Evolutionary conservation across 2,329 filamentous ascomycete species (phyloP), one percentile per base, ranked within the genome.

Genomic region (Periconia sp.): DNA sequence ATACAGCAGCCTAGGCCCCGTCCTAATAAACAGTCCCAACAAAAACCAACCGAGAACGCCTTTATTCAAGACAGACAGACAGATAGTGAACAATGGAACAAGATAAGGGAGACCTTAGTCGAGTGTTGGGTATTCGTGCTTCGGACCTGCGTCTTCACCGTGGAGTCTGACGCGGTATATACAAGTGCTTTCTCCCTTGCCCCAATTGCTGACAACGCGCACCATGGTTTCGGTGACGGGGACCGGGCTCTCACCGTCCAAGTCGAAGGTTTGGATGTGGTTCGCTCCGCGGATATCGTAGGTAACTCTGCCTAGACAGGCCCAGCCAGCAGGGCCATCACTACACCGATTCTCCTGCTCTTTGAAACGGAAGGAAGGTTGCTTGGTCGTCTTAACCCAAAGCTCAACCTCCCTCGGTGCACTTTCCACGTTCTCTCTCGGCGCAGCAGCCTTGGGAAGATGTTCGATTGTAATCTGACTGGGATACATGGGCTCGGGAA

Each of bases 121-220:
- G n/a, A n/a, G n/a, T n/a, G n/a, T n/a, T n/a, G n/a, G n/a, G 16
- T 37, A 37, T 6, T 37, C 24, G 24, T 37, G 24, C n/a, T 23
- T 19, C 12, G 26, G 26, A 3, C 18, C 36, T 17, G 29, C 53
- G 23, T 58, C 53, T 11, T 65, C 53, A 21, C 75, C 76, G 25
- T 73, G 70, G 40, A 78, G 57, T 16, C 74, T 61, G 21, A 77
- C 48, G 10, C 75, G 67, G 50, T 78, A 78, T 23, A 78, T 37
- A 48, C 76, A 78, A 10, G 75, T 77, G 48, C 69, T 68, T 16
- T 69, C 60, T 2, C 59, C 59, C n/a, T n/a, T n/a, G 24, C 75
- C 75, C 69, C 71, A 77, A 47, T 76, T 78, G 36, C 55, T 62
- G 9, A 54, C 53, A 4, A 75, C 71, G 11, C 73, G 61, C 22